These are phyloP conservation scores for Aspergillus leporis DNA, from an alignment of 495 filamentous ascomycete genomes.

Conservation along the genomic window DNA sequence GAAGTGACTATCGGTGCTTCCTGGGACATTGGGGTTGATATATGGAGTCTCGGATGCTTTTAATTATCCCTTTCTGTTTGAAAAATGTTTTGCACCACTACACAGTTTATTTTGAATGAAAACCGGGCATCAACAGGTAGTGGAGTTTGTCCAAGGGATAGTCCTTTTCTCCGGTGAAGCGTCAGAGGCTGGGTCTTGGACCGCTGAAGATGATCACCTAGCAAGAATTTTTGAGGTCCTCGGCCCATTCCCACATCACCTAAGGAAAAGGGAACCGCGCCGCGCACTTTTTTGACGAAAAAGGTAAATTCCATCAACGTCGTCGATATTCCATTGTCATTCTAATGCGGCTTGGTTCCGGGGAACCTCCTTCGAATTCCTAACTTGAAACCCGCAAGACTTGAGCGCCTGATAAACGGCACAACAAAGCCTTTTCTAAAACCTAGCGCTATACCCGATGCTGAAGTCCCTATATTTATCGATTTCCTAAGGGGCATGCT, in stretches of 20 bases:
- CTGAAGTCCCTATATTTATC: slow-evolving; percentile 31
- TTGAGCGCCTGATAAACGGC: slow-evolving; percentile 26
- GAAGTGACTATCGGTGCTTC: slow-evolving; percentile 47
- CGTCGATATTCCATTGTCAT: neutral
- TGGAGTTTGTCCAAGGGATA: slow-evolving; percentile 29
- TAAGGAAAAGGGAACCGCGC: slow-evolving; percentile 15
- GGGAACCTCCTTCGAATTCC: slow-evolving; percentile 24
- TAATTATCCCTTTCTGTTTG: too few species aligned
- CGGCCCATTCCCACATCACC: slow-evolving; percentile 21
- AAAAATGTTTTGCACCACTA: slow-evolving; percentile 5
- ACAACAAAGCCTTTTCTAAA: slow-evolving; percentile 22
- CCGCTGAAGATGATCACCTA: slow-evolving; percentile 25
- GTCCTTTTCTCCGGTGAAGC: slow-evolving; percentile 25
- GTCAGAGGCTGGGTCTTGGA: slow-evolving; percentile 24
- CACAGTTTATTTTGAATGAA: neutral
- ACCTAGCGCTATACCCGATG: slow-evolving; percentile 22
- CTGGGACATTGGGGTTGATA: slow-evolving; percentile 42
- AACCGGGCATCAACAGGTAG: slow-evolving; percentile 12
- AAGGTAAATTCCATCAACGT: slow-evolving; percentile 13
- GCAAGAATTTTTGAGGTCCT: slow-evolving; percentile 21
- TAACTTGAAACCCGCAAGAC: slow-evolving; percentile 21
- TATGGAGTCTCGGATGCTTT: slow-evolving; percentile 49
- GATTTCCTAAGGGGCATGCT: slow-evolving; percentile 33
- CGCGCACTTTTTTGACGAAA: slow-evolving; percentile 19
- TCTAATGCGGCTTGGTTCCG: slow-evolving; percentile 10